Percentiles rank a stretch among this genome's conserved stretches.
Conservation (phyloP, 768 basidiomycete genomes). For the Arthromyces matolae region DNA sequence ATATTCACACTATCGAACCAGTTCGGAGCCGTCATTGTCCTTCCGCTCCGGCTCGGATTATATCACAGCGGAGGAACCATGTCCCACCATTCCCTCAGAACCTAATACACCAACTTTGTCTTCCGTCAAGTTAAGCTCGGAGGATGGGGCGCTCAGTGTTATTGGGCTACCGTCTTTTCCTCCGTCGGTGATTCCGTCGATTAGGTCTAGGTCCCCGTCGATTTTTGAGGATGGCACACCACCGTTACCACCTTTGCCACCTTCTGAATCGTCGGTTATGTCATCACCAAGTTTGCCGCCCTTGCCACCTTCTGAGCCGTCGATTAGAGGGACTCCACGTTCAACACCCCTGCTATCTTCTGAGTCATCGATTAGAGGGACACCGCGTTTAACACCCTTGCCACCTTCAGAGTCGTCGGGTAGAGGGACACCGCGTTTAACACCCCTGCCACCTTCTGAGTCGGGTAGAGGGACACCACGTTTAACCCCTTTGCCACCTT, state of each 20-base stretch:
- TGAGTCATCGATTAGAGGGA: constrained; percentile 23
- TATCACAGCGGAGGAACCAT: constrained; percentile 45
- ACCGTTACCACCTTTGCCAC: constrained; percentile 15
- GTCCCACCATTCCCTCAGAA: constrained; percentile 43
- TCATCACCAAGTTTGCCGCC: constrained; percentile 17
- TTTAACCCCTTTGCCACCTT: constrained; percentile 15
- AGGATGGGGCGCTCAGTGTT: constrained; percentile 25
- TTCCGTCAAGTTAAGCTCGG: constrained; percentile 28
- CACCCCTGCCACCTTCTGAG: constrained; percentile 17
- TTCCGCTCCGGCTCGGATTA: constrained; percentile 46
- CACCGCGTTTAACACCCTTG: constrained; percentile 12
- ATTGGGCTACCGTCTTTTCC: constrained; percentile 13
- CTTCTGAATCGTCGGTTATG: constrained; percentile 23
- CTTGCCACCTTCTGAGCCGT: constrained; percentile 20
- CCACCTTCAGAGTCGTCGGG: constrained; percentile 23
- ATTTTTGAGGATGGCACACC: constrained; percentile 13
- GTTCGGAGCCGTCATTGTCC: constrained; percentile 23
- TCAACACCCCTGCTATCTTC: constrained; percentile 17
- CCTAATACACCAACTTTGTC: constrained; percentile 39
- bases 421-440: too few relatives aligned
- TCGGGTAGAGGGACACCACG: constrained; percentile 21
- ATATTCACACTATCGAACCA: constrained; percentile 26
- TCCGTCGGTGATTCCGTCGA: constrained; percentile 12
- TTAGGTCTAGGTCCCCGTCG: constrained; percentile 14
- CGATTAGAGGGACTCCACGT: too few relatives aligned